phyloP scores from a whole-genome alignment of 2,329 filamentous ascomycete genomes.

The Helicocarpus griseus region DNA sequence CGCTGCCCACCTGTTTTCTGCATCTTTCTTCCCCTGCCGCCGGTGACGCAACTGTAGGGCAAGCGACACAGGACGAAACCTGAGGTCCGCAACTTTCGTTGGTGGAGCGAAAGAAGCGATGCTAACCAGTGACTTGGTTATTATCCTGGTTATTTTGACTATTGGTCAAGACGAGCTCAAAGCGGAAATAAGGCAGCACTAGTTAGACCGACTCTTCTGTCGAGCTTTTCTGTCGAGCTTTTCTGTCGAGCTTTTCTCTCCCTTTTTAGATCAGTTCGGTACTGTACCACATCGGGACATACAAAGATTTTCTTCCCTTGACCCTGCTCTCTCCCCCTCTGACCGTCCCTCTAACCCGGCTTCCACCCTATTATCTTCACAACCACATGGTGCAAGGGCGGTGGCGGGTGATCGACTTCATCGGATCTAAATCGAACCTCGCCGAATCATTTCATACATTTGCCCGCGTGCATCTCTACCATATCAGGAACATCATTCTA shows the following conservation, averaged over 20 bases:
- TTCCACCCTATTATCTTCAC: constrained; percentile 1
- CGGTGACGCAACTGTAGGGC: constrained; percentile 1
- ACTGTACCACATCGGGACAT: constrained; percentile 2
- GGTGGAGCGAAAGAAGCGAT: constrained; percentile 2
- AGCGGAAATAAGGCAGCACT: not conserved
- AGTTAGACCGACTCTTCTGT: constrained; percentile 2
- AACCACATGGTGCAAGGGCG: constrained; percentile 5
- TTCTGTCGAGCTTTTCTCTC: not conserved
- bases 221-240: not conserved
- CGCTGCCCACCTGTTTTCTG: not conserved
- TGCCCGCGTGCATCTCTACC: not conserved
- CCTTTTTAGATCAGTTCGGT: constrained; percentile 1
- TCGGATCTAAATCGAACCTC: not conserved
- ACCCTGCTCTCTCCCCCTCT: not conserved
- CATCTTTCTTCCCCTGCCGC: not conserved
- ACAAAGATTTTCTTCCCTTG: constrained; percentile 4
- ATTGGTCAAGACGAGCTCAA: not conserved
- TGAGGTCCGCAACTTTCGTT: constrained; percentile 1
- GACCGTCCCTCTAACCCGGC: not conserved
- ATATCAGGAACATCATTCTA: constrained; percentile 1
- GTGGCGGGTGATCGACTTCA: constrained; percentile 3
- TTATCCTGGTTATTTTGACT: not conserved
- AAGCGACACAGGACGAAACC: not conserved
- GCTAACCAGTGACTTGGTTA: not conserved
- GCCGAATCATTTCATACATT: not conserved